Base-by-base conservation (phyloP, 306 rosid genomes). In the Prinsepia uniflora region DNA sequence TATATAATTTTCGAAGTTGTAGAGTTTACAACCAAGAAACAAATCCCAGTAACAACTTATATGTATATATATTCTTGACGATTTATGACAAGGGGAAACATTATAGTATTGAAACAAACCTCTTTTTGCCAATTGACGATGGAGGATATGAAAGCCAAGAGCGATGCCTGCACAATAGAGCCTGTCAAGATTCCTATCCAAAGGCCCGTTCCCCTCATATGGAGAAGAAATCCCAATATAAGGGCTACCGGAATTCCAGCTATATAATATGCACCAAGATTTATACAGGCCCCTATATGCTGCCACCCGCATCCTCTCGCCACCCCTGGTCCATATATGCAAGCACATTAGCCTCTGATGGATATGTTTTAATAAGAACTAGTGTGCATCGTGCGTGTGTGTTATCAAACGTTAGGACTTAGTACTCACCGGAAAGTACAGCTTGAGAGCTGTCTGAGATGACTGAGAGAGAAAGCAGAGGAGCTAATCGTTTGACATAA, bases 291-390 rank as follows among this genome's bases (percentile, higher is more conserved):
- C 4, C 86, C 89, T 18, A 82, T 8, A 24, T 48, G 39, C 55
- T 80, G 89, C 86, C 80, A 68, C 52, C 89, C 85, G 24, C 73
- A 63, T 20, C 89, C 89, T 78, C 87, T 78, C 0, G 83, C 85
- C 65, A 82, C 48, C 60, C 87, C 87, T 87, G 45, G 53, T 7
- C 7, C 57, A 52, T 12, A 5, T 24, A 24, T 24, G 30, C 30
- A 24, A 24, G 2, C 30, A 24, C 30, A 24, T 24, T 24, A 24
- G 30, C 30, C 30, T 24, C 30, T 24, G 30, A 24, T 24, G 30
- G 30, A 24, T 24, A 24, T 24, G 30, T 24, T 24, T 24, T 24
- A 24, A 24, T 6, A 44, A 44, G 9, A 44, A 44, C 8, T 0
- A 0, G 52, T 6, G 14, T 49, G 54, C 13, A 49, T 49, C 54